A percentile compares a stretch with the other conserved stretches of the same genome.
Conservation (phyloP, 2,329 filamentous ascomycete species). For the Phoma sp. region DNA sequence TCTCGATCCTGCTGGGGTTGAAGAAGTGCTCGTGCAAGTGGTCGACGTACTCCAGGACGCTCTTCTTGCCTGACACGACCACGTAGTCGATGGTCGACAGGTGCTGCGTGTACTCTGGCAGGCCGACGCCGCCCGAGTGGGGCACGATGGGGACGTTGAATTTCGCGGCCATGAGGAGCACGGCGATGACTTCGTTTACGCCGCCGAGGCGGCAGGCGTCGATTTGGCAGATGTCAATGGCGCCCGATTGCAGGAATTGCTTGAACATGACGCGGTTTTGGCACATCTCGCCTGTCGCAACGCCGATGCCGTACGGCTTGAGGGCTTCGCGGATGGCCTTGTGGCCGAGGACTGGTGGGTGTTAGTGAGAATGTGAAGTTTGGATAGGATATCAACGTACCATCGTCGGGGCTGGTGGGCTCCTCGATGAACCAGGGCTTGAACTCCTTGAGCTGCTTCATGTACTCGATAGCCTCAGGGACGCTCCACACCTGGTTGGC, state of each 20-base stretch:
- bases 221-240: constrained; percentile 87
- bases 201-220: constrained; percentile 89
- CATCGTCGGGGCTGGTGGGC: constrained; percentile 86
- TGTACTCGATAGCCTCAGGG: constrained; percentile 85
- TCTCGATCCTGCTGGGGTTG: constrained; percentile 78
- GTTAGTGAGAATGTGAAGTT: not conserved
- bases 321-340: constrained; percentile 83
- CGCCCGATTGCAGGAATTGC: constrained; percentile 79
- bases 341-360: constrained; percentile 74
- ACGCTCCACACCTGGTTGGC: constrained; percentile 94
- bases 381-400: constrained; percentile 22
- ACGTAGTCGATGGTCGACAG: constrained; percentile 93
- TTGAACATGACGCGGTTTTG: constrained; percentile 96
- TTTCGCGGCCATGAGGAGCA: constrained; percentile 83
- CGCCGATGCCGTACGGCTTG: constrained; percentile 75
- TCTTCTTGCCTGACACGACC: constrained; percentile 79
- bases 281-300: constrained; percentile 93
- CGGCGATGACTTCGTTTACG: constrained; percentile 91
- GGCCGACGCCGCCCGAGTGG: constrained; percentile 85
- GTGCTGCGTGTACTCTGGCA: constrained; percentile 94
- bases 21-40: constrained; percentile 93
- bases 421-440: constrained; percentile 96
- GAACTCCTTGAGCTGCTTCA: constrained; percentile 81
- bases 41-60: constrained; percentile 88
- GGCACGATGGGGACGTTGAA: constrained; percentile 83